Base-by-base conservation (phyloP, 495 filamentous ascomycete genomes). In the Usnea hakonensis region DNA sequence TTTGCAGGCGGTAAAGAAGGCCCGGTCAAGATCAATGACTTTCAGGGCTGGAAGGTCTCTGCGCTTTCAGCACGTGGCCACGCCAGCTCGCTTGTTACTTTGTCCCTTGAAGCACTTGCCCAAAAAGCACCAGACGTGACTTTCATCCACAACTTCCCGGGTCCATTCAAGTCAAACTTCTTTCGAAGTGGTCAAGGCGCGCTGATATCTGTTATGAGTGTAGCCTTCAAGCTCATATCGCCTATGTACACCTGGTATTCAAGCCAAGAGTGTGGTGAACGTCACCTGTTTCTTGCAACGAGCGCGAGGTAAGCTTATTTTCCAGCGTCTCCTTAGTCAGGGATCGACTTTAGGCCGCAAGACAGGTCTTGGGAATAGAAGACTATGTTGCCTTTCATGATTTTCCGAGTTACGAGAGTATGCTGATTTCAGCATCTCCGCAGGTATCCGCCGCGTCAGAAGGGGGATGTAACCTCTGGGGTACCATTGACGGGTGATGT, bases 141-240 rank as follows among this genome's bases (percentile, higher is more conserved):
- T 7, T 88, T 88, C 67, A 68, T 89, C 2, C 86, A 89, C 59
- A 67, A 74, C 26, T 84, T 74, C 54, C 86, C 86, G 0, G 81
- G 81, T 3, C 40, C 70, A 1, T 85, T 88, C 53, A 74, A 76
- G 50, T 80, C 79, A 0, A 71, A 69, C 21, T 35, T 79, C 4
- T 56, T 65, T 38, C 60, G 72, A 6, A 64, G 68, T 26, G 55
- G 56, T 0, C 50, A 69, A 19, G 68, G 69, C 0, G n/a, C 33
- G 8, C 17, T 14, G 11, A 11, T 35, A 8, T 19, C 26, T 7
- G 26, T 60, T 19, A 1, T 60, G 6, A 60, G n/a, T 35, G 19
- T 5, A 35, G 30, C 36, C 33, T 48, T 17, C n/a, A 36, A 36
- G 19, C 16, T 77, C 26, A 57, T 75, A 1, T 69, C 68, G 40